Percentiles rank a stretch among this genome's conserved stretches.
Conservation (phyloP, 805 yeast genomes). For the Suhomyces sp. region DNA sequence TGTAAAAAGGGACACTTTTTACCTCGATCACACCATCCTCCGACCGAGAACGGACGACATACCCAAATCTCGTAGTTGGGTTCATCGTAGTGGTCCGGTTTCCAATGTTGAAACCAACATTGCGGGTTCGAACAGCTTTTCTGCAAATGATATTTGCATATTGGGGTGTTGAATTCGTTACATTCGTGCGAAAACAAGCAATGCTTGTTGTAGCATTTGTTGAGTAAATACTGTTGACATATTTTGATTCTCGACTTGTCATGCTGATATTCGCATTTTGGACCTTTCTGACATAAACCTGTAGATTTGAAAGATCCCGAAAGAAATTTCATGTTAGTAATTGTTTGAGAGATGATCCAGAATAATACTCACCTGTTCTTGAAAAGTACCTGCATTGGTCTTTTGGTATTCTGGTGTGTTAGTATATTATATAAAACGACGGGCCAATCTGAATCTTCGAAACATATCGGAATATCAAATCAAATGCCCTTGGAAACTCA, state of each 20-base stretch:
- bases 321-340: constrained; percentile 17
- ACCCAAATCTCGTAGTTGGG: constrained; percentile 39
- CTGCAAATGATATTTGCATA: constrained; percentile 29
- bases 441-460: no score
- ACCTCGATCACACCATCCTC: constrained; percentile 70
- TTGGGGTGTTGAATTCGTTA: constrained; percentile 55
- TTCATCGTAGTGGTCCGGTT: constrained; percentile 50
- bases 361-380: constrained; percentile 35
- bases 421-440: constrained; percentile 8
- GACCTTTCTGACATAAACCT: constrained; percentile 56
- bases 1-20: constrained; percentile 56
- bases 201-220: constrained; percentile 45
- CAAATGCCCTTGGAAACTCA: no score
- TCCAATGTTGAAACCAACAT: constrained; percentile 51
- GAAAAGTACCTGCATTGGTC: constrained; percentile 37
- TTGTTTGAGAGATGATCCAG: background rate
- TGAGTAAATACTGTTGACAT: constrained; percentile 51
- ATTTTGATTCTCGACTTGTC: constrained; percentile 49
- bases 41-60: constrained; percentile 67
- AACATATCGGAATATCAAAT: no score
- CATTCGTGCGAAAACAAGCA: constrained; percentile 61
- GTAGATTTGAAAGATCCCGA: constrained; percentile 22
- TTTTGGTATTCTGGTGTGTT: constrained; percentile 9
- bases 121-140: constrained; percentile 39
- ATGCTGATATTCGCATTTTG: constrained; percentile 55